phyloP scores from a whole-genome alignment of 306 rosid genomes.

The Sicyos edulis region DNA sequence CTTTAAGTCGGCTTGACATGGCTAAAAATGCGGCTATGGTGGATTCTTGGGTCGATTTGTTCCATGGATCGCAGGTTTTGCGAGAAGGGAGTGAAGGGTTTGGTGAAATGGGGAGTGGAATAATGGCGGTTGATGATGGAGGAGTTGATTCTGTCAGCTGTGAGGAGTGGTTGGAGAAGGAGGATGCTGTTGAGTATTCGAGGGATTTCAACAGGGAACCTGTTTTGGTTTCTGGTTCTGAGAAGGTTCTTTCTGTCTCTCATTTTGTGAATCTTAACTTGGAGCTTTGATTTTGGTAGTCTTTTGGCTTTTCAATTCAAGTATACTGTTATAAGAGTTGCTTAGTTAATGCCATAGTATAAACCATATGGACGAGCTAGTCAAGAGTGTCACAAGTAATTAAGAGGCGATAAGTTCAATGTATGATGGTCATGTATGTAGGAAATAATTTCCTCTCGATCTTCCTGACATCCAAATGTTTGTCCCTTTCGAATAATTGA shows the following conservation, averaged over 20 bases:
- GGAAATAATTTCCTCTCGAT: no score
- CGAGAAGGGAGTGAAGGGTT: constrained; percentile 22
- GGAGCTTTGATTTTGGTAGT: constrained; percentile 4
- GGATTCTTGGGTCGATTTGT: constrained; percentile 60
- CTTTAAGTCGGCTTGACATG: constrained; percentile 67
- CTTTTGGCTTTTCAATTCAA: constrained; percentile 1
- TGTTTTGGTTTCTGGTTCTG: constrained; percentile 61
- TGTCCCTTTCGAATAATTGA: no score
- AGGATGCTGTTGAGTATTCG: constrained; percentile 56
- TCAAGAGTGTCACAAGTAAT: no score
- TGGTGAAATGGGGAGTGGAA: constrained; percentile 29
- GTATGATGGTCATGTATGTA: no score
- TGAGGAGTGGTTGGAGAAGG: constrained; percentile 81
- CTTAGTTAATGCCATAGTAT: no score
- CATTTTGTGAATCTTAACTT: neutral
- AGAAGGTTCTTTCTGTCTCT: constrained; percentile 45
- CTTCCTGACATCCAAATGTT: no score
- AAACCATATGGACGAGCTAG: no score
- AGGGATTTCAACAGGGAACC: constrained; percentile 70
- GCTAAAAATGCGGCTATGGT: constrained; percentile 64
- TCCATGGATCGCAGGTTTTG: constrained; percentile 32
- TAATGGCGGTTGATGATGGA: constrained; percentile 25
- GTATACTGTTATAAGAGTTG: neutral
- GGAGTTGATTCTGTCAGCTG: constrained; percentile 39
- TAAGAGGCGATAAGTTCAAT: no score